Conservation (phyloP, 176 grass and related monocot species). For the Guadua angustifolia region DNA sequence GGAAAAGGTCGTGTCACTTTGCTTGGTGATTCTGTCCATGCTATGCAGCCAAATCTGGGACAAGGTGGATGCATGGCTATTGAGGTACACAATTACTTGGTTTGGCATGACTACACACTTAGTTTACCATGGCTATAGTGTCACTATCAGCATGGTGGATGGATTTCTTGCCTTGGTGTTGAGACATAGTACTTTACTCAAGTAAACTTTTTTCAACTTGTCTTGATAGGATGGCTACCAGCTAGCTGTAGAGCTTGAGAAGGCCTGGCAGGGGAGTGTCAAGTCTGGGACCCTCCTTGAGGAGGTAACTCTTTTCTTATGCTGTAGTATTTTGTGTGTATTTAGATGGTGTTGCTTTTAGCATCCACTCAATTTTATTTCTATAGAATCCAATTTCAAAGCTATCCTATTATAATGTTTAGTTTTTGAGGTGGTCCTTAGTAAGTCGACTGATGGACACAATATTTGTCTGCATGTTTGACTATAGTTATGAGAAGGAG, state of each 20-base stretch:
- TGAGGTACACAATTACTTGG: slow-evolving; percentile 66
- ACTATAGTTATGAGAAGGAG: slow-evolving; percentile 85
- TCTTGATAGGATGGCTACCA: slow-evolving; percentile 89
- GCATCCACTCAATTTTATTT: slow-evolving; percentile 21
- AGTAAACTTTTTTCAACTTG: slow-evolving; percentile 21
- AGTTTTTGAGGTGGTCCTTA: slow-evolving; percentile 17
- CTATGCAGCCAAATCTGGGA: slow-evolving; percentile 99
- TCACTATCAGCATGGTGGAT: neutral
- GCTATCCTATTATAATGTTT: slow-evolving; percentile 6
- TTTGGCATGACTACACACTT: slow-evolving; percentile 65
- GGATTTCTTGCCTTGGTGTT: slow-evolving; percentile 25
- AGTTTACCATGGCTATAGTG: slow-evolving; percentile 23
- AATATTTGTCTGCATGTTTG: slow-evolving; percentile 26
- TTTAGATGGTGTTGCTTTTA: slow-evolving; percentile 5
- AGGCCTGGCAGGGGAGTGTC: slow-evolving; percentile 74
- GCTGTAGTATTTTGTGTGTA: slow-evolving; percentile 7
- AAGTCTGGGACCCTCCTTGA: slow-evolving; percentile 77
- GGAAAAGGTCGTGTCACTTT: slow-evolving; percentile 94
- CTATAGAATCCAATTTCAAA: neutral
- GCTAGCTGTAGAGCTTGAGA: slow-evolving; percentile 94
- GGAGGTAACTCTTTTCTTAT: slow-evolving; percentile 61
- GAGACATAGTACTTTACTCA: neutral
- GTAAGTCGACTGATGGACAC: slow-evolving; percentile 5
- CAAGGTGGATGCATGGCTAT: slow-evolving; percentile 99
- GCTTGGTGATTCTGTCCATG: slow-evolving; percentile 97